Conservation (phyloP, 179 eudicot genomes). For the Amaranthus tricolor region DNA sequence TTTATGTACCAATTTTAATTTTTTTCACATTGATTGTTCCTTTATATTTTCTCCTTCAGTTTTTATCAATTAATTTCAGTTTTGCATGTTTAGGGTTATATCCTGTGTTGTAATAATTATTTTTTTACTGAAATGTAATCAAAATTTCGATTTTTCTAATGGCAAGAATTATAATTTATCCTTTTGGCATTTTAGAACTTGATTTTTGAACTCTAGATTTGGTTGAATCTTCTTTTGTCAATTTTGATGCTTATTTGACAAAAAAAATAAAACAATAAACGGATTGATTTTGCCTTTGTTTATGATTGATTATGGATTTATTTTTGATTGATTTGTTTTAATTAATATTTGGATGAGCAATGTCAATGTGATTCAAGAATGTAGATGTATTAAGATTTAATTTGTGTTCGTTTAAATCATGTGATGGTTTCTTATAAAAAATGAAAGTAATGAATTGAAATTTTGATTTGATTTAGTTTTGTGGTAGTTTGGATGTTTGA, state of each 20-base stretch:
- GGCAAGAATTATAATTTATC: background rate
- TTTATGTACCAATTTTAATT: background rate
- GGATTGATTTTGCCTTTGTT: too few relatives aligned
- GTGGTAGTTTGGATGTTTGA: background rate
- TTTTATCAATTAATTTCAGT: background rate
- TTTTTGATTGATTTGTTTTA: background rate
- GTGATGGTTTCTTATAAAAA: too few relatives aligned
- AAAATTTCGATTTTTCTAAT: background rate
- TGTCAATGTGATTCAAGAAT: too few relatives aligned
- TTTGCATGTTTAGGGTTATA: slow-evolving; percentile 10
- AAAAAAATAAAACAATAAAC: background rate
- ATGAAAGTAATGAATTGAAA: too few relatives aligned
- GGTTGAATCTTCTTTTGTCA: background rate
- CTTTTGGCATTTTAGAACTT: background rate
- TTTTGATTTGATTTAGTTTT: background rate
- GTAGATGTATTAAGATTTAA: too few relatives aligned
- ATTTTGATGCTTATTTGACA: slow-evolving; percentile 4
- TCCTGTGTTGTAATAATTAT: too few relatives aligned
- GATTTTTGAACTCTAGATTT: slow-evolving; percentile 8
- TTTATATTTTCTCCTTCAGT: background rate
- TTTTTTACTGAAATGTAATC: background rate
- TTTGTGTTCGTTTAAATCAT: too few relatives aligned
- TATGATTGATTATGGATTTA: background rate
- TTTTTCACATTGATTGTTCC: background rate
- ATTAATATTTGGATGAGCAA: background rate